phyloP scores from a whole-genome alignment of 2,329 filamentous ascomycete genomes.

The Hymenoscyphus repandus region DNA sequence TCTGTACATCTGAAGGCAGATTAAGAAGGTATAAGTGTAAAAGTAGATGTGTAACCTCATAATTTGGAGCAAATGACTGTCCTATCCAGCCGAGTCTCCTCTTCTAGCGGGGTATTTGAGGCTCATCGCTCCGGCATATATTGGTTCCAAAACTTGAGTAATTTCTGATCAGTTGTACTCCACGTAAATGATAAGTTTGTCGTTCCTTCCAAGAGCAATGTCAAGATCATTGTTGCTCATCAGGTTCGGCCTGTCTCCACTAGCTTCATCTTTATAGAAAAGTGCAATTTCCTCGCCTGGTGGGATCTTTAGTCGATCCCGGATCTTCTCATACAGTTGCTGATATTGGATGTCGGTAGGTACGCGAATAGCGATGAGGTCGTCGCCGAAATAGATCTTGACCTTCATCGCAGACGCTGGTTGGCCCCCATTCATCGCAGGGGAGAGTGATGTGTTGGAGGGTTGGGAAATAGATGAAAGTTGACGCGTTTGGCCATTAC shows the following conservation, averaged over 20 bases:
- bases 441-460: slow-evolving; percentile 52
- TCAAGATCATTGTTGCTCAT: slow-evolving; percentile 78
- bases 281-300: slow-evolving; percentile 67
- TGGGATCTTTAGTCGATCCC: slow-evolving; percentile 73
- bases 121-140: slow-evolving; percentile 4
- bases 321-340: slow-evolving; percentile 77
- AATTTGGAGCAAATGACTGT: slow-evolving; percentile 3
- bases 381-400: slow-evolving; percentile 89
- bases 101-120: slow-evolving; percentile 7
- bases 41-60: slow-evolving; percentile 4
- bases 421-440: slow-evolving; percentile 36
- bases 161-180: slow-evolving; percentile 34
- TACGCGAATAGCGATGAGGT: slow-evolving; percentile 87
- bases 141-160: no score
- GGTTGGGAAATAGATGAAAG: slow-evolving; percentile 40
- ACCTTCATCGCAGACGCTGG: slow-evolving; percentile 67
- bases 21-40: slow-evolving; percentile 24
- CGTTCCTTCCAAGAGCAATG: slow-evolving; percentile 73
- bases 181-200: slow-evolving; percentile 78
- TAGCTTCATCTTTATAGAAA: slow-evolving; percentile 75
- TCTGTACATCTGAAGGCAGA: slow-evolving; percentile 29
- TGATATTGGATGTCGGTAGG: slow-evolving; percentile 72
- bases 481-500: slow-evolving; percentile 23
- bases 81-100: slow-evolving; percentile 5
- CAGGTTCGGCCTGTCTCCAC: slow-evolving; percentile 66